Conservation (phyloP, 2,329 filamentous ascomycete genomes). For the Acarospora socialis region DNA sequence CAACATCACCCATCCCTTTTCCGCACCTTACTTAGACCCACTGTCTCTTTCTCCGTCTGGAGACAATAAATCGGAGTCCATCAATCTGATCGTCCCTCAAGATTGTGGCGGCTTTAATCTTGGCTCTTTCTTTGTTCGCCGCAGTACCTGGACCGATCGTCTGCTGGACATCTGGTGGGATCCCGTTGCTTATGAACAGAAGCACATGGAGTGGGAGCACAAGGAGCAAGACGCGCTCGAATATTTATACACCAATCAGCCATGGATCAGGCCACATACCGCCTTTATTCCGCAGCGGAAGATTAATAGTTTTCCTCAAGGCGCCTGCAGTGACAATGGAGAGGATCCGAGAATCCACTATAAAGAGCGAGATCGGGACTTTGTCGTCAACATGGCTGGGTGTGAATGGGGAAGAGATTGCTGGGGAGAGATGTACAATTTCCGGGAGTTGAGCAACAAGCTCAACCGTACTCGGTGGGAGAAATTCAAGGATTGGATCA, state of each 20-base stretch:
- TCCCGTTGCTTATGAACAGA: constrained; percentile 91
- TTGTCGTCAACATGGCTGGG: constrained; percentile 95
- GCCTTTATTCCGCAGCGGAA: constrained; percentile 82
- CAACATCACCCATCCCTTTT: constrained; percentile 76
- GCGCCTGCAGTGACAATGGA: constrained; percentile 68
- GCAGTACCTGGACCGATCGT: constrained; percentile 79
- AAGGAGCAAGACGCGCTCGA: constrained; percentile 95
- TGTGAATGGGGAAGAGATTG: constrained; percentile 96
- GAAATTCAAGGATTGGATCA: constrained; percentile 29
- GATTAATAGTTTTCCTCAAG: constrained; percentile 87
- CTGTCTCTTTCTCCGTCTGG: constrained; percentile 58
- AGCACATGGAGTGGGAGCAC: constrained; percentile 98
- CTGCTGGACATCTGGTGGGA: constrained; percentile 98
- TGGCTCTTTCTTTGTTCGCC: constrained; percentile 81
- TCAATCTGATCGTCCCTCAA: constrained; percentile 80
- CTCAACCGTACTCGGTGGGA: constrained; percentile 78
- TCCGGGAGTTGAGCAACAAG: constrained; percentile 77
- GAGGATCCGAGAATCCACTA: constrained; percentile 75
- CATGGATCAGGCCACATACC: constrained; percentile 80
- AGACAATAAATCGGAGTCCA: constrained; percentile 61
- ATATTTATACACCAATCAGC: constrained; percentile 78
- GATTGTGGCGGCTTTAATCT: constrained; percentile 95
- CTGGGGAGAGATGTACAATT: constrained; percentile 96
- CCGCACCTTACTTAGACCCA: constrained; percentile 60
- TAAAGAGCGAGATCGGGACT: constrained; percentile 69